Base-by-base conservation (phyloP, 176 grass and related monocot species). In the Cenchrus purpureus region DNA sequence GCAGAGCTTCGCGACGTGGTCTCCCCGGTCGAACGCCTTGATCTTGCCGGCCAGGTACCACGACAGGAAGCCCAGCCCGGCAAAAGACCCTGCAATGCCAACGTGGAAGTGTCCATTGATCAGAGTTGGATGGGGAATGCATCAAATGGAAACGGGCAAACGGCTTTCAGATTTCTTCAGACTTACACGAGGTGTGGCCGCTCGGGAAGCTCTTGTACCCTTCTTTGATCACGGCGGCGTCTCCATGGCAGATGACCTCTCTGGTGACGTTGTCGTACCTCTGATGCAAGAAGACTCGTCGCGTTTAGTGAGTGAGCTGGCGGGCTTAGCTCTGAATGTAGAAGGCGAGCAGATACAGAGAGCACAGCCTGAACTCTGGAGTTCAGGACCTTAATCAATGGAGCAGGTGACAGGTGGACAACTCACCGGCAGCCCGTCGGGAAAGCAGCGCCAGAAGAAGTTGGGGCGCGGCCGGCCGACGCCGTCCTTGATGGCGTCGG, bases 1-100 rank as follows among this genome's bases (percentile, higher is more conserved):
- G 59, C 87, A 89, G 76, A 89, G 82, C 68, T 89, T 89, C 74
- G 82, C 68, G 4, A 80, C 19, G 63, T 89, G 87, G 6, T 82
- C 82, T 2, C 76, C 19, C 53, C 19, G 46, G 29, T 89, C 87
- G 20, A 89, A 89, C 57, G 40, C 76, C 68, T 22, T 89, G 82
- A 89, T 73, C 69, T 84, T 89, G 76, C 82, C 87, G 4, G 82
- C 81, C 6, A 84, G 81, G 76, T 89, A 89, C 87, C 81, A 89
- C 0, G 87, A 84, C 28, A 84, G 68, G 68, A 89, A 89, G 25
- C 87, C 82, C 34, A 84, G 76, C 22, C 87, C 87, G 4, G 87
- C 87, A 11, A 89, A 89, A 32, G 87, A 73, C 76, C 75, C 87
- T 89, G 76, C 29, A 34, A 29, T 7, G 4, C 9, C 2, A 4